Conservation (phyloP, 805 yeast species). For the Clavispora phyllophila region DNA sequence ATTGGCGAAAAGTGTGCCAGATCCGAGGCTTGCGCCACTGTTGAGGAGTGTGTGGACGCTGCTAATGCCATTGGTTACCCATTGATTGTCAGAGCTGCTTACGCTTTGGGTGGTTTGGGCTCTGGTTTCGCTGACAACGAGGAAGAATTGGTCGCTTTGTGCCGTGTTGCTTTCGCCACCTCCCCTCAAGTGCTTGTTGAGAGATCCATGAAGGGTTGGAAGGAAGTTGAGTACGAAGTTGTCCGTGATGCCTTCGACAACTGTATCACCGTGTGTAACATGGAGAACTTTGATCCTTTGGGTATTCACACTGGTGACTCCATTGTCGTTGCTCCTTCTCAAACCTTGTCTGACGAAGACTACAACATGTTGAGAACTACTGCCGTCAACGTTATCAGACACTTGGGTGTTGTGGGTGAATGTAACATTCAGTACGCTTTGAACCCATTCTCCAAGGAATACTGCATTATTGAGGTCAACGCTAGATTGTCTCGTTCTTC, state of each 20-base stretch:
- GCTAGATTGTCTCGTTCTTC: slow-evolving; percentile 97
- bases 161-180: slow-evolving; percentile 89
- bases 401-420: slow-evolving; percentile 97
- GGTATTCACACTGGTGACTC: slow-evolving; percentile 99
- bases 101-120: slow-evolving; percentile 95
- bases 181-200: slow-evolving; percentile 96
- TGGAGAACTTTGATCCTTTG: slow-evolving; percentile 98
- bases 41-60: slow-evolving; percentile 79
- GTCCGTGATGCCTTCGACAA: slow-evolving; percentile 96
- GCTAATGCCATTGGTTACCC: slow-evolving; percentile 89
- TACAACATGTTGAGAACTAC: slow-evolving; percentile 97
- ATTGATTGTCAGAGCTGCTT: slow-evolving; percentile 95
- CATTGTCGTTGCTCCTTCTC: slow-evolving; percentile 97
- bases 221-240: slow-evolving; percentile 97
- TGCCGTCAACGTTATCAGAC: slow-evolving; percentile 95
- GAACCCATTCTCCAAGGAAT: slow-evolving; percentile 89
- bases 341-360: slow-evolving; percentile 93
- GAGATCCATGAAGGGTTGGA: slow-evolving; percentile 98
- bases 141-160: slow-evolving; percentile 72
- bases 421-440: slow-evolving; percentile 97
- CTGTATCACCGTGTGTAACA: slow-evolving; percentile 98
- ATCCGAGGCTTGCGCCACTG: slow-evolving; percentile 76
- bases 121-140: slow-evolving; percentile 95
- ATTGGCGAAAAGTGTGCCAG: slow-evolving; percentile 94
- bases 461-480: slow-evolving; percentile 94